Percentiles rank a stretch among this genome's conserved stretches.
Conservation (phyloP, 1,139 yeast species). For the Suhomyces taliae region DNA sequence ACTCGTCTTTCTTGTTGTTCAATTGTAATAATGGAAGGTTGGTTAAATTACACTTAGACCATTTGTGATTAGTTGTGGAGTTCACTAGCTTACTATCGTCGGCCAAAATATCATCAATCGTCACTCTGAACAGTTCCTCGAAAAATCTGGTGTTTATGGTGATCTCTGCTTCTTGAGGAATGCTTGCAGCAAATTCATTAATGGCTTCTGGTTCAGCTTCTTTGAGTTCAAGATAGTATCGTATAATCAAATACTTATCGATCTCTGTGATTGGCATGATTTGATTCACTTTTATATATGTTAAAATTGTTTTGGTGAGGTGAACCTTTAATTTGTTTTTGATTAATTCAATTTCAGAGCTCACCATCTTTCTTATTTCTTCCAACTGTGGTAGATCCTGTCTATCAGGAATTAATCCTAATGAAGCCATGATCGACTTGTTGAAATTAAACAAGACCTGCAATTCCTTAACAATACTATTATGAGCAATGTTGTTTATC, state of each 20-base stretch:
- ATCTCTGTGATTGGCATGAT: constrained; percentile 14
- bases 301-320: constrained; percentile 20
- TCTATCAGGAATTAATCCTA: constrained; percentile 8
- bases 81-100: constrained; percentile 18
- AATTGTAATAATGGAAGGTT: constrained; percentile 39
- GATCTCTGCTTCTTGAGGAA: constrained; percentile 22
- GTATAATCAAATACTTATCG: constrained; percentile 31
- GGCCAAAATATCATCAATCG: constrained; percentile 14
- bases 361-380: not conserved
- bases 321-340: constrained; percentile 15
- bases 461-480: constrained; percentile 18
- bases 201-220: constrained; percentile 5
- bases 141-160: constrained; percentile 28
- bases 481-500: constrained; percentile 23
- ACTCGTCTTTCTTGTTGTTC: constrained; percentile 36
- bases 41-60: constrained; percentile 42
- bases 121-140: constrained; percentile 27
- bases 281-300: constrained; percentile 10
- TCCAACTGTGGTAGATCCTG: not conserved
- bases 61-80: constrained; percentile 36
- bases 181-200: not conserved
- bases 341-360: constrained; percentile 16
- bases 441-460: constrained; percentile 34
- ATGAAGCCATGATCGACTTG: constrained; percentile 21
- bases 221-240: constrained; percentile 18